A percentile compares a stretch with the other conserved stretches of the same genome.
Evolutionary conservation across 2,329 filamentous ascomycete genomes (phyloP).

Genomic region (Rutstroemia sp.): DNA sequence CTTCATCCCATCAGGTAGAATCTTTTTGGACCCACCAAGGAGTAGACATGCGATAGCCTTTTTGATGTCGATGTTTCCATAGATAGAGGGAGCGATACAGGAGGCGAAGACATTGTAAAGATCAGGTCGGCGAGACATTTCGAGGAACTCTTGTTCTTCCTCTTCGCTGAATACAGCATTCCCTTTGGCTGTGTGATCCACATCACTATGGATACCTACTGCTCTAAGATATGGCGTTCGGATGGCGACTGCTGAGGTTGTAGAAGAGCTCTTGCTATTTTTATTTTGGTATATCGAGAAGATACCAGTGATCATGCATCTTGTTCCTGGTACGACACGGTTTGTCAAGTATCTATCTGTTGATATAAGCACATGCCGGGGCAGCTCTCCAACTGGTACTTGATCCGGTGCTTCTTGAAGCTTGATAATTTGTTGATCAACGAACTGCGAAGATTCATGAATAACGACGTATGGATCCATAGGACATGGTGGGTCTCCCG

Average conservation of each 20-base stretch:
- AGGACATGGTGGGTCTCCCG: constrained; percentile 74
- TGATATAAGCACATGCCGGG: constrained; percentile 88
- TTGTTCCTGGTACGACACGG: constrained; percentile 86
- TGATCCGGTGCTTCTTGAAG: constrained; percentile 96
- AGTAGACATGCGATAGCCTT: constrained; percentile 93
- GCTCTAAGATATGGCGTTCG: constrained; percentile 90
- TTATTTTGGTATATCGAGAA: constrained; percentile 98
- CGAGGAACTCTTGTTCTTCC: constrained; percentile 91
- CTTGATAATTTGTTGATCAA: constrained; percentile 97
- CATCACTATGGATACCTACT: constrained; percentile 83
- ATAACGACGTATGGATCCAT: constrained; percentile 93
- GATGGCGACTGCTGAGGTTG: constrained; percentile 81
- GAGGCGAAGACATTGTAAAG: constrained; percentile 86
- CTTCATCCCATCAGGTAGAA: constrained; percentile 95
- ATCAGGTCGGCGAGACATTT: constrained; percentile 83
- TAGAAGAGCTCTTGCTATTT: constrained; percentile 66
- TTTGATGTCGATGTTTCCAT: constrained; percentile 93
- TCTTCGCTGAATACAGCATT: constrained; percentile 82
- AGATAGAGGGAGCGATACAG: constrained; percentile 96
- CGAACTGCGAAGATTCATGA: constrained; percentile 89
- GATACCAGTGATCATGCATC: constrained; percentile 92
- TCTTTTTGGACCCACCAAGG: constrained; percentile 94
- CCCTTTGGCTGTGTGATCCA: constrained; percentile 84
- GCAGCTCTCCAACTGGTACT: constrained; percentile 92
- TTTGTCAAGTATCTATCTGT: constrained; percentile 97